A percentile compares a stretch with the other conserved stretches of the same genome.
phyloP scores from a whole-genome alignment of 2,329 filamentous ascomycete species.

The Neofusicoccum sp. region DNA sequence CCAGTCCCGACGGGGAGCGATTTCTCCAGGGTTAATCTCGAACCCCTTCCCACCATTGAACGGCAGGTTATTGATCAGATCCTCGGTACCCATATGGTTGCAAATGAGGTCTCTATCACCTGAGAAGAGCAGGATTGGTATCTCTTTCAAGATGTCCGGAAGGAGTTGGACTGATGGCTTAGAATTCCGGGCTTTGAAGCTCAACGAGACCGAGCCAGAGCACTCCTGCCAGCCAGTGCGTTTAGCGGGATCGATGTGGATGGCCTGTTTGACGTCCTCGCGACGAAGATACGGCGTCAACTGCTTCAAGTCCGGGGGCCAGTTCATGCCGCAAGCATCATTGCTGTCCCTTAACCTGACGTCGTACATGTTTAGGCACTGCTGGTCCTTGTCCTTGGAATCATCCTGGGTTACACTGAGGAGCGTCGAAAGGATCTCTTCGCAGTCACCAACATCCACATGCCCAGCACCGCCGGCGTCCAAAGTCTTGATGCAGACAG shows the following conservation, averaged over 20 bases:
- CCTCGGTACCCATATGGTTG: slow-evolving; percentile 93
- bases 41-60: slow-evolving; percentile 94
- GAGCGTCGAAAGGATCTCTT: slow-evolving; percentile 71
- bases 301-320: slow-evolving; percentile 80
- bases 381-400: slow-evolving; percentile 49
- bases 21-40: slow-evolving; percentile 79
- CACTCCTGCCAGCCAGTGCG: slow-evolving; percentile 91
- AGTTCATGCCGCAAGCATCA: slow-evolving; percentile 92
- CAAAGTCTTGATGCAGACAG: slow-evolving; percentile 63
- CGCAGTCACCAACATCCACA: slow-evolving; percentile 71
- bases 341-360: slow-evolving; percentile 72
- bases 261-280: slow-evolving; percentile 71
- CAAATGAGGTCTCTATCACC: slow-evolving; percentile 94
- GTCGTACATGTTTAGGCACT: slow-evolving; percentile 97
- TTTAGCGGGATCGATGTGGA: slow-evolving; percentile 81
- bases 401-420: slow-evolving; percentile 63
- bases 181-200: slow-evolving; percentile 70
- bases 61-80: slow-evolving; percentile 81
- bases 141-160: slow-evolving; percentile 71
- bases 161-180: slow-evolving; percentile 71
- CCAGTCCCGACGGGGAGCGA: slow-evolving; percentile 92
- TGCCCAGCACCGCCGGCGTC: slow-evolving; percentile 58
- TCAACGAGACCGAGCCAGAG: slow-evolving; percentile 69
- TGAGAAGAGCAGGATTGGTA: slow-evolving; percentile 85
- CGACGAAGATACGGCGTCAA: slow-evolving; percentile 84